Evolutionary conservation across 148 eudicot genomes (phyloP).

Genomic region (Hydrangea macrophylla): DNA sequence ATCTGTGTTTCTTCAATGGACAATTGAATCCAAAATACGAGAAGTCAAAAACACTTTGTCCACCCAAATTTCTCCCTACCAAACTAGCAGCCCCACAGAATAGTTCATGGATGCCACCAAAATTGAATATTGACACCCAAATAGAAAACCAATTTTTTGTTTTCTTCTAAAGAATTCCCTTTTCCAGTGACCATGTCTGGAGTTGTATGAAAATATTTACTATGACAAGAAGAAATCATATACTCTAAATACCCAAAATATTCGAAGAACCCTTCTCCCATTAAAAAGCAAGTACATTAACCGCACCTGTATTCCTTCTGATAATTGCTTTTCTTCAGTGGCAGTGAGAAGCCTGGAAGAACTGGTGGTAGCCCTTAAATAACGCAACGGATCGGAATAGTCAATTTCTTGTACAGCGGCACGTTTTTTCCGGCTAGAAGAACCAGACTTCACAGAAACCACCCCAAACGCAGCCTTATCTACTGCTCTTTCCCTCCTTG

Average conservation of each 20-base stretch:
- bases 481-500: slow-evolving; percentile 66
- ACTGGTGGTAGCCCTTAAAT: slow-evolving; percentile 57
- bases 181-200: too few relatives aligned
- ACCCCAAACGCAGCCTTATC: slow-evolving; percentile 54
- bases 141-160: too few relatives aligned
- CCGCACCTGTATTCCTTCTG: slow-evolving; percentile 85
- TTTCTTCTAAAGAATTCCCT: too few relatives aligned
- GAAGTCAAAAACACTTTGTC: too few relatives aligned
- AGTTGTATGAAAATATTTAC: too few relatives aligned
- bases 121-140: too few relatives aligned
- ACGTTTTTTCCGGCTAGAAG: slow-evolving; percentile 51
- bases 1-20: too few relatives aligned
- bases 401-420: slow-evolving; percentile 52
- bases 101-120: background rate
- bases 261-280: background rate
- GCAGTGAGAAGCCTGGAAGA: slow-evolving; percentile 75
- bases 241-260: background rate
- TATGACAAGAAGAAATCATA: background rate
- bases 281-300: background rate
- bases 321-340: slow-evolving; percentile 63
- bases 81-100: too few relatives aligned
- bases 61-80: too few relatives aligned
- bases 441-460: slow-evolving; percentile 51
- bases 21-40: too few relatives aligned
- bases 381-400: slow-evolving; percentile 70